Conservation (phyloP, 495 filamentous ascomycete genomes). For the Halenospora varia region DNA sequence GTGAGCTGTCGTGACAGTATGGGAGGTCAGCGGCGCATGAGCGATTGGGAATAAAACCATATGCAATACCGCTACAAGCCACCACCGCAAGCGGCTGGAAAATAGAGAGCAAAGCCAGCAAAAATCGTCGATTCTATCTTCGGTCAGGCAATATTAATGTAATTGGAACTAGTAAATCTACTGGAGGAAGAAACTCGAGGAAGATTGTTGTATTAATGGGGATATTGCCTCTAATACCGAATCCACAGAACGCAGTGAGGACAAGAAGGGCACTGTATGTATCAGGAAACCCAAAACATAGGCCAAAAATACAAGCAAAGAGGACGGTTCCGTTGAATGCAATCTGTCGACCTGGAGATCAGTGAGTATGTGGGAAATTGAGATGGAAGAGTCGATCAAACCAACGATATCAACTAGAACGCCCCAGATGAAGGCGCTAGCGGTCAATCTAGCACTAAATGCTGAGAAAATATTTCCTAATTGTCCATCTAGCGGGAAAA, state of each 20-base stretch:
- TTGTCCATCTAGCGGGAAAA: conserved; percentile 5
- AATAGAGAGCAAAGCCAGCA: conserved; percentile 42
- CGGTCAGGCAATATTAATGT: background rate
- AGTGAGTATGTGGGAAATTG: background rate
- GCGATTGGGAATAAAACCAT: conserved; percentile 40
- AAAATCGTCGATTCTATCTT: conserved; percentile 36
- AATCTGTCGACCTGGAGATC: conserved; percentile 37
- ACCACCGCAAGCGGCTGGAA: conserved; percentile 47
- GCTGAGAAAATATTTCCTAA: conserved; percentile 29
- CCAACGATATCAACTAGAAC: conserved; percentile 45
- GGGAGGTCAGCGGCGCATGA: conserved; percentile 32
- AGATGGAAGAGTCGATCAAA: background rate
- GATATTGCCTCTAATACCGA: conserved; percentile 47
- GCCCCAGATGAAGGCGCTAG: conserved; percentile 46
- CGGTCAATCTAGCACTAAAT: conserved; percentile 31
- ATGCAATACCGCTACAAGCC: conserved; percentile 40
- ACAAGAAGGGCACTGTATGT: conserved; percentile 37
- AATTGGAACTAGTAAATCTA: conserved; percentile 1
- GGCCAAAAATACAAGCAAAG: conserved; percentile 41
- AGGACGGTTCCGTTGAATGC: conserved; percentile 47
- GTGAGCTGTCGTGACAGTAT: conserved; percentile 28
- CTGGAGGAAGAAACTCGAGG: conserved; percentile 43
- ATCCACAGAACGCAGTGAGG: conserved; percentile 42
- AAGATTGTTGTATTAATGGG: conserved; percentile 48
- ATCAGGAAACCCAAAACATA: conserved; percentile 38